These are phyloP conservation scores for Saccharomycopsis capsularis DNA, from an alignment of 805 yeast genomes.

Conservation along the genomic window DNA sequence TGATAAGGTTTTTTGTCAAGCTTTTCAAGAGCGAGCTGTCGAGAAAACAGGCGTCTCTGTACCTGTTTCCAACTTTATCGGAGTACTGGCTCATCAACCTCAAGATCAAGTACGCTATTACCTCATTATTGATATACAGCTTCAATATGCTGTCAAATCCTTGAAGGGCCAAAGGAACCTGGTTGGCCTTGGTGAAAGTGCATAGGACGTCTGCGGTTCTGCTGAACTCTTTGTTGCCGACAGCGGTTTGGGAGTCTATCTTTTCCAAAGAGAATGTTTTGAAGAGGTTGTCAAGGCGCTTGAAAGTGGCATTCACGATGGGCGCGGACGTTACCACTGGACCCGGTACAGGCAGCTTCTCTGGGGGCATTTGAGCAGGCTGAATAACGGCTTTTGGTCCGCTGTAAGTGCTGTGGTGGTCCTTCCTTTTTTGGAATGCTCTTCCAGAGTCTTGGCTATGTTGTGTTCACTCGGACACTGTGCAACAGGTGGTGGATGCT, in stretches of 20 bases:
- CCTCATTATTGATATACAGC: background rate
- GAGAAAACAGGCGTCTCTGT: background rate
- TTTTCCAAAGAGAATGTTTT: background rate
- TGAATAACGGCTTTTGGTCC: too few species aligned
- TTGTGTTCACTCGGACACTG: too few species aligned
- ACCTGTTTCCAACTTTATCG: background rate
- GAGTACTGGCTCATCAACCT: background rate
- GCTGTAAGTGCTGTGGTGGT: too few species aligned
- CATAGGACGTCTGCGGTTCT: background rate
- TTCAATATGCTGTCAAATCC: background rate
- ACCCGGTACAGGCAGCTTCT: too few species aligned
- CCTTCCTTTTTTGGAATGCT: too few species aligned
- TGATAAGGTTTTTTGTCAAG: conserved; percentile 1
- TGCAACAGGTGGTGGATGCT: too few species aligned
- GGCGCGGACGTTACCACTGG: too few species aligned
- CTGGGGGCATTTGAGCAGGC: too few species aligned
- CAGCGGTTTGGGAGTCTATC: background rate
- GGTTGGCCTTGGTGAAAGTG: background rate
- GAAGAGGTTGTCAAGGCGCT: background rate
- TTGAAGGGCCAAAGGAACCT: background rate
- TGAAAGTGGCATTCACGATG: background rate
- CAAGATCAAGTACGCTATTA: background rate
- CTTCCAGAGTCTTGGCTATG: too few species aligned
- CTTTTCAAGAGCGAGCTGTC: background rate
- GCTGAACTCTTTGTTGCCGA: background rate